Evolutionary conservation across 345 rosid genomes (phyloP), one percentile per base, ranked within the genome.

Genomic region (Combretum micranthum): DNA sequence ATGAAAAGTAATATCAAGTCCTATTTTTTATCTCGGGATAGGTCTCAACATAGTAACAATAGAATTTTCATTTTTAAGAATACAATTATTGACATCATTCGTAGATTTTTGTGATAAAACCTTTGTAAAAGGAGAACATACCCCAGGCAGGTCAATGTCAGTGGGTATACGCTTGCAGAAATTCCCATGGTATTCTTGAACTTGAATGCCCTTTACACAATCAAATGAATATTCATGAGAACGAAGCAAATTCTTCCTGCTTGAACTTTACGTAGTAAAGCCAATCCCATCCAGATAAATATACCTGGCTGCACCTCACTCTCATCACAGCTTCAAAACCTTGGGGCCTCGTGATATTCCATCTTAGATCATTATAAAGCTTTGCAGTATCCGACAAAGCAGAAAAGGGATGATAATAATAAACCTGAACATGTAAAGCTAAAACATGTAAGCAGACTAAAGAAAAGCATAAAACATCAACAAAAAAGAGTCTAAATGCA

Each of bases 291-390:
- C 54, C 49, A 20, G 4, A 18, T n/a, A n/a, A 32, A 42, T 22
- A 26, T 79, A 94, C 96, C 93, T 87, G 92, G 74, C 95, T 87
- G 79, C 88, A 94, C 76, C 96, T 77, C 69, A 90, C 96, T 59
- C 97, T 86, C 97, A 93, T 89, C 55, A 93, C 97, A 50, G 97
- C 92, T 83, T 93, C 99, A 75, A 80, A 89, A 60, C 99, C 96
- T 77, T 93, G 99, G 55, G 99, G 97, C 80, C 97, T 83, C 37
- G 90, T 82, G 65, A 93, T 74, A 77, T 93, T 93, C 99, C 99
- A 93, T 76, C 94, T 87, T 49, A 87, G 94, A 80, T 93, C 99
- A 67, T 87, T 93, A 77, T 83, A 93, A 47, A 93, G 89, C 87
- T 93, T 93, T 60, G 91, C 87, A 46, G 90, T 80, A 81, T 89